Base-by-base conservation (phyloP, 805 yeast genomes). In the Candida tallmaniae region DNA sequence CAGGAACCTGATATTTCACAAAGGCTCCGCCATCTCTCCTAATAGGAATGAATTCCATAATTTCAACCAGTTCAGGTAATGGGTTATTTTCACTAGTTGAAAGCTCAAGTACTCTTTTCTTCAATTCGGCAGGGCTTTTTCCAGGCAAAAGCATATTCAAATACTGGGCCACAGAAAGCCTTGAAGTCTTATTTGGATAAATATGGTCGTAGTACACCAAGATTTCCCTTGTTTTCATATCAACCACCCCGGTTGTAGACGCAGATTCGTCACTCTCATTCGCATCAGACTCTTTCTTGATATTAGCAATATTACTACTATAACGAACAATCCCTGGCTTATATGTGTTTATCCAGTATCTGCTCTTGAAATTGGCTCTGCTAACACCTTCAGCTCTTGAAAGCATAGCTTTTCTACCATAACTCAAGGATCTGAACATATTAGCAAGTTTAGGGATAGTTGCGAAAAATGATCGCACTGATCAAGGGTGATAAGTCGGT, bases 11-110 rank as follows among this genome's bases (percentile, higher is more conserved):
- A 47, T 82, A 82, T 44, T 81, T 82, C 23, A 86, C 93, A 68
- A 90, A 89, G 2, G 87, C 96, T 29, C 97, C 97, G 34, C 97
- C 96, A 51, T 93, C 98, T 40, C 95, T 68, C 37, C 66, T 68
- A 36, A 89, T 73, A 0, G 93, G 83, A 21, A 80, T 74, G 20
- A 86, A 69, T 2, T 79, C 78, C 5, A 73, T 66, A 31, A 86
- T 63, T 19, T 68, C 58, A 10, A 57, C 50, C 6, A 45, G 56
- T 3, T 31, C 40, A 3, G 69, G 67, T 17, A 64, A 45, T 6
- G 69, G 66, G 11, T 48, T 36, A 6, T 40, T 27, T 16, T 33
- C 36, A 4, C 32, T 14, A 7, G 42, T 38, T 2, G 40, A 47
- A 33, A 35, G 41, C 17, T 14, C 28, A 34, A 23, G 31, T 9